Conservation (phyloP, 75 land plant species). For the Picea sitchensis region DNA sequence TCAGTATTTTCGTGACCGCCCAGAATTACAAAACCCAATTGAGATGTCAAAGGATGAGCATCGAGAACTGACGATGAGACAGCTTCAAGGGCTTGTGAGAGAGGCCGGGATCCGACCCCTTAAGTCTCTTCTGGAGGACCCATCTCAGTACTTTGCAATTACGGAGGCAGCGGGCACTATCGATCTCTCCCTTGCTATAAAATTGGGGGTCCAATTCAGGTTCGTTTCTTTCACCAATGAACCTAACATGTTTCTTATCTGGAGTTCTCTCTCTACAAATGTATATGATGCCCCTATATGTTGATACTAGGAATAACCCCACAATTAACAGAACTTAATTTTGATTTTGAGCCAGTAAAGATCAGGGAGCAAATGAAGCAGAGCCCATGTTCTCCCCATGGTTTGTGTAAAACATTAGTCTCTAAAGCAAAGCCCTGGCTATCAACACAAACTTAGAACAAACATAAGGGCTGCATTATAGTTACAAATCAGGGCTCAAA, state of each 20-base stretch:
- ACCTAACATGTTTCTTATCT: not conserved
- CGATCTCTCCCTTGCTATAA: conserved; percentile 88
- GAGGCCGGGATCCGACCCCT: conserved; percentile 83
- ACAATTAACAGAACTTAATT: too few relatives aligned
- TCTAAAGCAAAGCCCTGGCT: too few relatives aligned
- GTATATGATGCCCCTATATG: not conserved
- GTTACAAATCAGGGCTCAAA: too few relatives aligned
- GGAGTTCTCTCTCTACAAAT: not conserved
- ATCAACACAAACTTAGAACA: too few relatives aligned
- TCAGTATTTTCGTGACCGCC: conserved; percentile 56
- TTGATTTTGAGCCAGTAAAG: too few relatives aligned
- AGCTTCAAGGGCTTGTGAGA: conserved; percentile 68
- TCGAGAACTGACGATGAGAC: conserved; percentile 81
- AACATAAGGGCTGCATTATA: too few relatives aligned
- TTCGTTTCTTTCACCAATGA: conserved; percentile 15
- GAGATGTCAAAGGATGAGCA: conserved; percentile 76
- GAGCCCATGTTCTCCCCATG: too few relatives aligned
- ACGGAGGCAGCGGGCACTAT: conserved; percentile 77
- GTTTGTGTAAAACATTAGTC: too few relatives aligned
- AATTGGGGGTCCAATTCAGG: conserved; percentile 97
- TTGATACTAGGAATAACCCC: too few relatives aligned
- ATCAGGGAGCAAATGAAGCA: too few relatives aligned
- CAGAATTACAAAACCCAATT: conserved; percentile 81
- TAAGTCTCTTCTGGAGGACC: conserved; percentile 56
- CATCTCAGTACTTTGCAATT: conserved; percentile 70